Percentiles rank a stretch among this genome's conserved stretches.
These are phyloP conservation scores for Malus hybrid DNA, from an alignment of 331 rosid genomes.

Conservation along the genomic window DNA sequence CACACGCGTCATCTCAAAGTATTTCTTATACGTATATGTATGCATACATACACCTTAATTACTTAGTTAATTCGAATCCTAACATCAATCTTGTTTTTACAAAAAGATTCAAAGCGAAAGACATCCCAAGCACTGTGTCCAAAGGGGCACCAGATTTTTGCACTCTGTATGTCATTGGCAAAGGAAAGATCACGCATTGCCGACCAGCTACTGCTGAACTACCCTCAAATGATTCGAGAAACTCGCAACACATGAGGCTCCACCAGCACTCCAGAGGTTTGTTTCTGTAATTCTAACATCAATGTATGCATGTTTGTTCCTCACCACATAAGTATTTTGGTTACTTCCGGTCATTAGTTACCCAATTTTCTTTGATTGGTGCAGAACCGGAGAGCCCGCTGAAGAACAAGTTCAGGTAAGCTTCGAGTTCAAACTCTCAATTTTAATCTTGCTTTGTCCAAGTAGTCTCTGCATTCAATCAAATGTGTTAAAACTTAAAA, in stretches of 20 bases:
- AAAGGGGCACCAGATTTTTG: constrained; percentile 72
- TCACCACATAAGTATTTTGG: background rate
- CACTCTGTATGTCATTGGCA: constrained; percentile 62
- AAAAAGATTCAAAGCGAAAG: constrained; percentile 46
- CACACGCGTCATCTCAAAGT: no score
- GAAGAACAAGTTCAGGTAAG: constrained; percentile 45
- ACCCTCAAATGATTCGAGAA: constrained; percentile 17
- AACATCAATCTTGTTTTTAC: background rate
- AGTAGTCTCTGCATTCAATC: no score
- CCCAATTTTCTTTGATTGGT: background rate
- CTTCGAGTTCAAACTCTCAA: background rate
- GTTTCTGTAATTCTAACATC: background rate
- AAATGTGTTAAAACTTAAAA: no score
- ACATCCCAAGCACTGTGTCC: constrained; percentile 52
- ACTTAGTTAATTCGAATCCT: no score
- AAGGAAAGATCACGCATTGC: constrained; percentile 50
- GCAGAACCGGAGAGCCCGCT: constrained; percentile 22
- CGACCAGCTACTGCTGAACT: constrained; percentile 25
- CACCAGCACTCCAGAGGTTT: constrained; percentile 23
- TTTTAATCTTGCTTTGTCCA: no score
- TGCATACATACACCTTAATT: no score
- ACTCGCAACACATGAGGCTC: background rate
- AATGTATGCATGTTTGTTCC: background rate
- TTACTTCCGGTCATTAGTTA: background rate
- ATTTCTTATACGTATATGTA: no score